Percentiles rank a stretch among this genome's conserved stretches.
Evolutionary conservation across 805 yeast genomes (phyloP).

Genomic region (Saccharomycopsis malanga): DNA sequence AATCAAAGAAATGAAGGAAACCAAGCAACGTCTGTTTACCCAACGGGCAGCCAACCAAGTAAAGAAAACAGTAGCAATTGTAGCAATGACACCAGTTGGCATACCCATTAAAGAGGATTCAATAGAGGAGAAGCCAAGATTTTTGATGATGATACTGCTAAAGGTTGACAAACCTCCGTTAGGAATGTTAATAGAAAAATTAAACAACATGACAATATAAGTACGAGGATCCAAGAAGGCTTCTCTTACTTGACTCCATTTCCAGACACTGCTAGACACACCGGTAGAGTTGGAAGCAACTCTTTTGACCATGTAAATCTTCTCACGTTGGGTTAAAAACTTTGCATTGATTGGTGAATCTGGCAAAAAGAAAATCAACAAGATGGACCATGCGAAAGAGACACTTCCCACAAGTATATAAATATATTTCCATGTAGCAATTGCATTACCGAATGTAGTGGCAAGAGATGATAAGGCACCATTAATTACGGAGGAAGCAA

Average conservation of each 20-base stretch:
- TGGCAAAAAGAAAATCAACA: conserved; percentile 40
- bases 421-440: conserved; percentile 45
- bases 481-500: conserved; percentile 30
- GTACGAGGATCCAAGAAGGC: conserved; percentile 36
- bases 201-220: conserved; percentile 34
- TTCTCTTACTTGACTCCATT: conserved; percentile 33
- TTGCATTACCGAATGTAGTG: conserved; percentile 32
- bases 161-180: conserved; percentile 42
- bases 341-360: conserved; percentile 38
- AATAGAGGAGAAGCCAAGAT: conserved; percentile 35
- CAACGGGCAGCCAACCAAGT: conserved; percentile 21
- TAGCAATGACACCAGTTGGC: conserved; percentile 43
- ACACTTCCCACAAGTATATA: conserved; percentile 50
- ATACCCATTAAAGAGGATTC: conserved; percentile 38
- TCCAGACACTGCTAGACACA: conserved; percentile 34
- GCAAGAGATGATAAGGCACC: conserved; percentile 31
- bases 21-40: conserved; percentile 24
- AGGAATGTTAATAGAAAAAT: conserved; percentile 30
- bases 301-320: conserved; percentile 35
- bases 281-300: conserved; percentile 40
- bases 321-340: conserved; percentile 35
- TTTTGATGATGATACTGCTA: conserved; percentile 34
- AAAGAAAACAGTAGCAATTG: conserved; percentile 33
- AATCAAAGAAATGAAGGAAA: conserved; percentile 21
- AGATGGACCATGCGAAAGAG: conserved; percentile 40